These are phyloP conservation scores for Vitis rotundifolia DNA, from an alignment of 164 flowering plant genomes.

Conservation along the genomic window DNA sequence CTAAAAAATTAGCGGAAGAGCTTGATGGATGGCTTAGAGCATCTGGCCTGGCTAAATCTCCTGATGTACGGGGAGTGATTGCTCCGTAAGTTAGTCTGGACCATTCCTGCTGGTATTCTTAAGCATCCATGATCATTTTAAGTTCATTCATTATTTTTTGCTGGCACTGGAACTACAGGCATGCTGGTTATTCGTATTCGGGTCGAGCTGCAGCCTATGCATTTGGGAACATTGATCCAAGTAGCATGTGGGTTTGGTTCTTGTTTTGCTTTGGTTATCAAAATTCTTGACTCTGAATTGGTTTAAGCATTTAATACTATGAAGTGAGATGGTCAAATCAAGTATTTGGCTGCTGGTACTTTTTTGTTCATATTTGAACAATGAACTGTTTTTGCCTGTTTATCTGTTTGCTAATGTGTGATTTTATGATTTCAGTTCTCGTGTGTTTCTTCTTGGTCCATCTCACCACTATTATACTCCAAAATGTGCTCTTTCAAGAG, in stretches of 20 bases:
- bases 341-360: neutral
- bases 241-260: slow-evolving; percentile 56
- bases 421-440: slow-evolving; percentile 53
- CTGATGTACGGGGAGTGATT: slow-evolving; percentile 93
- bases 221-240: slow-evolving; percentile 91
- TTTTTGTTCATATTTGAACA: neutral
- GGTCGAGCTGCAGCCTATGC: slow-evolving; percentile 98
- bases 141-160: slow-evolving; percentile 13
- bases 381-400: neutral
- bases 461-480: slow-evolving; percentile 96
- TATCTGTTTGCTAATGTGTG: slow-evolving; percentile 15
- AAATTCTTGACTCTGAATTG: no score
- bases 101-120: neutral
- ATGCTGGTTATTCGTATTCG: slow-evolving; percentile 98
- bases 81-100: slow-evolving; percentile 75
- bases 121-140: neutral
- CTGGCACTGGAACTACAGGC: slow-evolving; percentile 46
- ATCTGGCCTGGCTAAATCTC: slow-evolving; percentile 63
- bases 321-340: neutral
- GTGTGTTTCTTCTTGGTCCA: slow-evolving; percentile 96
- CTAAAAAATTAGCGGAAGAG: slow-evolving; percentile 66
- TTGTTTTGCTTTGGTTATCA: neutral
- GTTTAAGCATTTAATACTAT: neutral
- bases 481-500: slow-evolving; percentile 91
- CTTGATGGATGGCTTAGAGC: slow-evolving; percentile 84